Percentiles rank a stretch among this genome's conserved stretches.
phyloP scores from a whole-genome alignment of 2,329 filamentous ascomycete genomes.

The Paecilomyces sp. region DNA sequence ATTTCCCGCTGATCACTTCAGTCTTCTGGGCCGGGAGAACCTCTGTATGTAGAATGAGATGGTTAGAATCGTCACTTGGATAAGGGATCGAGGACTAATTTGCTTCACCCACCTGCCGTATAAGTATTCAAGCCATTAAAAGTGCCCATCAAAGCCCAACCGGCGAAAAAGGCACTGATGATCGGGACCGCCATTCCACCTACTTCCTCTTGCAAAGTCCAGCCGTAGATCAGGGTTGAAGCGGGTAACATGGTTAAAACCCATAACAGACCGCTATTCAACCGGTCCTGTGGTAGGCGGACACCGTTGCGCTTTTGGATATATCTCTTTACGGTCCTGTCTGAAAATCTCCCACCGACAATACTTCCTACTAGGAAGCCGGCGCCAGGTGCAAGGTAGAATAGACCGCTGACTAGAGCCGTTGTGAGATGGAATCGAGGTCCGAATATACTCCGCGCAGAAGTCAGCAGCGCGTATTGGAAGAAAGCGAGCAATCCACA shows the following conservation, averaged over 20 bases:
- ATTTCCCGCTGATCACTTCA: conserved; percentile 74
- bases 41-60: conserved; percentile 36
- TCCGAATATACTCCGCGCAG: conserved; percentile 65
- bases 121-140: conserved; percentile 73
- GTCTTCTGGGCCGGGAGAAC: conserved; percentile 46
- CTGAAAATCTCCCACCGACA: conserved; percentile 62
- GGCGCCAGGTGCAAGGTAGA: conserved; percentile 66
- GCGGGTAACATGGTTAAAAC: conserved; percentile 52
- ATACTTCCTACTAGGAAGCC: conserved; percentile 65
- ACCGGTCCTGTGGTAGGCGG: conserved; percentile 61
- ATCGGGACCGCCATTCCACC: conserved; percentile 56
- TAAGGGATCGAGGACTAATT: background rate
- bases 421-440: conserved; percentile 62
- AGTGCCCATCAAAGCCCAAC: conserved; percentile 64
- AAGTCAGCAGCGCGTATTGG: conserved; percentile 62
- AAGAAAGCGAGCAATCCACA: conserved; percentile 58
- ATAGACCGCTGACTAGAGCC: conserved; percentile 61
- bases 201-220: conserved; percentile 49
- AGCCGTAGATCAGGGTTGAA: conserved; percentile 62
- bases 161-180: conserved; percentile 65
- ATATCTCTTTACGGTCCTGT: conserved; percentile 58
- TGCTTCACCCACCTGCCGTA: conserved; percentile 19
- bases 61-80: background rate
- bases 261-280: conserved; percentile 53
- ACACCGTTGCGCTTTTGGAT: conserved; percentile 51